Percentiles rank a stretch among this genome's conserved stretches.
Evolutionary conservation across 2,329 filamentous ascomycete genomes (phyloP).

Genomic region (Penicillium sp.): DNA sequence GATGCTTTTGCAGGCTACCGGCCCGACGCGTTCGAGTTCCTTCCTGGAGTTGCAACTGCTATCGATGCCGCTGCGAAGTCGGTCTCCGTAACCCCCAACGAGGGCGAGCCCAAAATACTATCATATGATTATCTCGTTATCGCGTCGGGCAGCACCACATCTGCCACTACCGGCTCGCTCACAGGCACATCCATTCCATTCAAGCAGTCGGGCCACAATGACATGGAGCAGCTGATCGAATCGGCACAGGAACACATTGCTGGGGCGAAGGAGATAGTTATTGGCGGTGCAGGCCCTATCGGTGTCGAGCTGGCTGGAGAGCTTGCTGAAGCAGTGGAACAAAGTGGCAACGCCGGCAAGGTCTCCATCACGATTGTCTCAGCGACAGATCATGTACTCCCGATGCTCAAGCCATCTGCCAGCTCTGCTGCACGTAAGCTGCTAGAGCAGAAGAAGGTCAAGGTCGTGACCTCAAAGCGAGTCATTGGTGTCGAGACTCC

Average conservation of each 20-base stretch:
- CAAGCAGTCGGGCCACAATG: constrained; percentile 37
- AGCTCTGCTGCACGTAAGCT: constrained; percentile 38
- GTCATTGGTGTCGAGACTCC: constrained; percentile 27
- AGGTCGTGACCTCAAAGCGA: constrained; percentile 32
- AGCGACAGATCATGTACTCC: constrained; percentile 23
- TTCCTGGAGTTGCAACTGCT: constrained; percentile 43
- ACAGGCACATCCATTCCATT: constrained; percentile 31
- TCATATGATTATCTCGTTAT: constrained; percentile 50
- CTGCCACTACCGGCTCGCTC: constrained; percentile 30
- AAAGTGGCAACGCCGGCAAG: constrained; percentile 28
- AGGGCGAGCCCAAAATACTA: constrained; percentile 25
- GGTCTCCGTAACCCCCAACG: constrained; percentile 37
- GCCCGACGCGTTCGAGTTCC: constrained; percentile 41
- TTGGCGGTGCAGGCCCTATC: constrained; percentile 44
- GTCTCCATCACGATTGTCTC: constrained; percentile 32
- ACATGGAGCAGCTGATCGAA: constrained; percentile 27
- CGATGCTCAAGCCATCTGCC: constrained; percentile 23
- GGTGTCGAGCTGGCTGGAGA: constrained; percentile 46
- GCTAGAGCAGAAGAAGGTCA: constrained; percentile 43
- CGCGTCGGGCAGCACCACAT: constrained; percentile 46
- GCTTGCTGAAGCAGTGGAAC: constrained; percentile 34
- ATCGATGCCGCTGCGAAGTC: constrained; percentile 39
- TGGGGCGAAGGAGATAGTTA: constrained; percentile 38
- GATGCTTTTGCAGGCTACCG: constrained; percentile 46
- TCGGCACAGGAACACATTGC: constrained; percentile 30